Conservation (phyloP, 352 stramenopile species). For the Blastocystis sp. region DNA sequence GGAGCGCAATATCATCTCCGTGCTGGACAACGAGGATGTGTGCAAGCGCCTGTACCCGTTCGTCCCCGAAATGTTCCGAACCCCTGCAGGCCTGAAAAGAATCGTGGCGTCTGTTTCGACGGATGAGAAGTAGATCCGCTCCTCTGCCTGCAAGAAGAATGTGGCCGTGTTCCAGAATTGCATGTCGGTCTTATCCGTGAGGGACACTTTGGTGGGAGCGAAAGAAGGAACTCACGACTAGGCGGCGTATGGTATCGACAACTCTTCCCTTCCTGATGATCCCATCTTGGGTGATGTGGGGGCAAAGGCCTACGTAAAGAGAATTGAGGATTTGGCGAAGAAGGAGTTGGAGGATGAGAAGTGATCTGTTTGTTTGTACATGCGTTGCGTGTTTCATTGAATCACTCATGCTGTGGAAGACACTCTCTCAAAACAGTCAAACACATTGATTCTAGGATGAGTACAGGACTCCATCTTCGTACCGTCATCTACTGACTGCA, state of each 20-base stretch:
- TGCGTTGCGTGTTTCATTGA: neutral
- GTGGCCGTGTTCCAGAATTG: constrained; percentile 37
- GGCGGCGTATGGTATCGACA: constrained; percentile 26
- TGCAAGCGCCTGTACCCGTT: constrained; percentile 55
- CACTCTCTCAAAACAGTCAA: no score
- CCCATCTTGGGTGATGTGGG: neutral
- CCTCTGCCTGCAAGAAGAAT: constrained; percentile 41
- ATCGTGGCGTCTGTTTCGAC: neutral
- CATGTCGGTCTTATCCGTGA: constrained; percentile 14
- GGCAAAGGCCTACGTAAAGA: constrained; percentile 27
- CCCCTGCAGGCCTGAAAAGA: neutral
- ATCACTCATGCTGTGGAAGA: no score
- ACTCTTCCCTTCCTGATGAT: neutral
- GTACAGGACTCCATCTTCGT: no score
- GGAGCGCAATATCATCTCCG: constrained; percentile 7
- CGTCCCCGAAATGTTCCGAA: constrained; percentile 19
- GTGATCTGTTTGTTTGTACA: constrained; percentile 36
- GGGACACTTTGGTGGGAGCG: neutral
- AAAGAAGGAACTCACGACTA: neutral
- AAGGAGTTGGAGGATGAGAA: constrained; percentile 41
- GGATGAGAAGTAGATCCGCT: neutral
- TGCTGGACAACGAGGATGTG: constrained; percentile 38
- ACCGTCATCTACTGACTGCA: no score
- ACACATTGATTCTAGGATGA: no score
- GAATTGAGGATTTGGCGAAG: constrained; percentile 51